phyloP scores from a whole-genome alignment of 106 monocot species.

The Phalaenopsis equestris region DNA sequence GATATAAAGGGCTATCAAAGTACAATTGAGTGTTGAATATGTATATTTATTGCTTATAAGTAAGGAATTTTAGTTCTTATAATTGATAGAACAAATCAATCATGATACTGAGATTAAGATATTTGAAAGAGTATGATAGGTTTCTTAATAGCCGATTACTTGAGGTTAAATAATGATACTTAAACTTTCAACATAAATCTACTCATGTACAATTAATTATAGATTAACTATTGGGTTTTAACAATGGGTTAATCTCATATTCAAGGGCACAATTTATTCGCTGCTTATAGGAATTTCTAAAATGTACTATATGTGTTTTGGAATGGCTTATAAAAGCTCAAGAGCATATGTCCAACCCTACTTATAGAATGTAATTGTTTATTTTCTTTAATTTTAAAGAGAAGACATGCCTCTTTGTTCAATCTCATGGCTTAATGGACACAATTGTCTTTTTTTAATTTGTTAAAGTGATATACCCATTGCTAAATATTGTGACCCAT shows the following conservation, averaged over 20 bases:
- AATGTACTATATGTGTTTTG: too few species aligned
- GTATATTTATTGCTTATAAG: neutral
- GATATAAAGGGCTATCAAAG: neutral
- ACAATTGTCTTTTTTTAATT: too few species aligned
- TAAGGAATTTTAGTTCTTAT: neutral
- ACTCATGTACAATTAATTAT: neutral
- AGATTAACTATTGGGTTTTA: neutral
- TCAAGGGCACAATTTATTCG: too few species aligned
- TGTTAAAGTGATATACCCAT: too few species aligned
- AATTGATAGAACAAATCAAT: neutral
- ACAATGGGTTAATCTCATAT: neutral
- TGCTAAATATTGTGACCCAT: too few species aligned
- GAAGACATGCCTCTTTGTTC: too few species aligned
- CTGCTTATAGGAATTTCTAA: too few species aligned
- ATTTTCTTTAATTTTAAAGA: too few species aligned
- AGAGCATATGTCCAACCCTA: too few species aligned
- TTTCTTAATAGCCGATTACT: neutral
- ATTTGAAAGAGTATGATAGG: neutral
- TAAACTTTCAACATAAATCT: neutral
- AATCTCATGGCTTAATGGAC: too few species aligned
- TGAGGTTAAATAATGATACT: neutral
- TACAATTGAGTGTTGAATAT: neutral
- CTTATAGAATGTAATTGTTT: too few species aligned
- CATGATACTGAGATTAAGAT: neutral
- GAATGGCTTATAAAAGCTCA: too few species aligned